Evolutionary conservation across 768 basidiomycete species (phyloP), one percentile per base, ranked within the genome.

Genomic region (Boletus rufocinnamomeus): DNA sequence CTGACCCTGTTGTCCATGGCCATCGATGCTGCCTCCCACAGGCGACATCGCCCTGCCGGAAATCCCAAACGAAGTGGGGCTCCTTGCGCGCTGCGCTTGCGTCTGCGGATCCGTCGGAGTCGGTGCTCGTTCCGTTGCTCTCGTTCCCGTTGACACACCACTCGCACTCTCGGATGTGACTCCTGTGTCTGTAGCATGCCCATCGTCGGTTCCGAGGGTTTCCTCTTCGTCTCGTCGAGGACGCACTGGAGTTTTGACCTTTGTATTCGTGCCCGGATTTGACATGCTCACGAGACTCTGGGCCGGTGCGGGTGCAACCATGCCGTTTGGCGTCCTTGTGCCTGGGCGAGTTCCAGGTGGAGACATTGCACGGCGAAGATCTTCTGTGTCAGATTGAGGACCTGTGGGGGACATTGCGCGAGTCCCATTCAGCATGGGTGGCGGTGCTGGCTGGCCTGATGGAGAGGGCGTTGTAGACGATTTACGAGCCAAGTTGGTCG

Each of bases 341-440:
- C 62, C 71, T 25, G 79, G 72, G n/a, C 83, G 77, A 16, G 73
- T 69, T 62, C 79, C 80, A 7, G 79, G 70, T 5, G 88, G 89
- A 0, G 89, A 89, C 58, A 88, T 79, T 14, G 87, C 85, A 35
- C 88, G 84, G 34, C 88, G 85, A 51, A 76, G 73, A 50, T 85
- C 84, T 38, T 88, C 87, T 8, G 72, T 57, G 35, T 85, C 86
- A 10, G 77, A 69, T 40, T 74, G 75, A 32, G 73, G 74, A 30
- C 74, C 71, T n/a, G 73, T 74, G 5, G 92, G 89, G 2, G 92
- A 93, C 75, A 83, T 81, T 3, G 90, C 79, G 35, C 89, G 86
- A 25, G 61, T 61, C n/a, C 71, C 75, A 58, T 60, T 72, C 55
- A 67, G 40, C 61, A 49, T 47, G 63, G 75, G 27, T 65, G 69